These are phyloP conservation scores for Lactarius tabidus DNA, from an alignment of 768 basidiomycete genomes.

Conservation along the genomic window DNA sequence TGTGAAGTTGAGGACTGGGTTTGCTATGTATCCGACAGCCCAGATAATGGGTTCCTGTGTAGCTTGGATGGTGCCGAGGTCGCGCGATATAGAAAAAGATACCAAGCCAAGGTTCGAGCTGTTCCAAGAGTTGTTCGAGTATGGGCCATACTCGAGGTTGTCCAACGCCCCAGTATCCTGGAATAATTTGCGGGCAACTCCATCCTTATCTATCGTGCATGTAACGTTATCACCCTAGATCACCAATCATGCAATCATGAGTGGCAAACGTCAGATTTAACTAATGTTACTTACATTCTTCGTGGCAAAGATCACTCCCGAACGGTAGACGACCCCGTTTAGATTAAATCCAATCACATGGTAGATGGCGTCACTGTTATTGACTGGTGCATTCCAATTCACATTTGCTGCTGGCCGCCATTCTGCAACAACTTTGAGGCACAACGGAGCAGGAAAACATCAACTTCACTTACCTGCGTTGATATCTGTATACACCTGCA, in stretches of 20 bases:
- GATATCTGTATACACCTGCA: conserved; percentile 40
- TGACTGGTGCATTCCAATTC: too few species aligned
- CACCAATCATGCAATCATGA: not conserved
- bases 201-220: conserved; percentile 16
- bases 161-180: conserved; percentile 19
- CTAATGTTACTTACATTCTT: conserved; percentile 10
- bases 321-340: not conserved
- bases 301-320: conserved; percentile 19
- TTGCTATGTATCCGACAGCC: conserved; percentile 30
- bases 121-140: conserved; percentile 10
- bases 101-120: too few species aligned
- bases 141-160: conserved; percentile 13
- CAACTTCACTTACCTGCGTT: conserved; percentile 31
- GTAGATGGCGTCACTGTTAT: not conserved
- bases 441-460: not conserved
- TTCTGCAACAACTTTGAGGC: not conserved
- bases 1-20: conserved; percentile 29
- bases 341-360: conserved; percentile 17
- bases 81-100: conserved; percentile 29
- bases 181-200: conserved; percentile 23
- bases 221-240: conserved; percentile 19
- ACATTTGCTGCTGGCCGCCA: not conserved
- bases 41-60: conserved; percentile 28
- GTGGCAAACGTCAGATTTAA: not conserved
- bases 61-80: conserved; percentile 28